Base-by-base conservation (phyloP, 129 eudicot species). In the Pseudognaphalium luteoalbum region DNA sequence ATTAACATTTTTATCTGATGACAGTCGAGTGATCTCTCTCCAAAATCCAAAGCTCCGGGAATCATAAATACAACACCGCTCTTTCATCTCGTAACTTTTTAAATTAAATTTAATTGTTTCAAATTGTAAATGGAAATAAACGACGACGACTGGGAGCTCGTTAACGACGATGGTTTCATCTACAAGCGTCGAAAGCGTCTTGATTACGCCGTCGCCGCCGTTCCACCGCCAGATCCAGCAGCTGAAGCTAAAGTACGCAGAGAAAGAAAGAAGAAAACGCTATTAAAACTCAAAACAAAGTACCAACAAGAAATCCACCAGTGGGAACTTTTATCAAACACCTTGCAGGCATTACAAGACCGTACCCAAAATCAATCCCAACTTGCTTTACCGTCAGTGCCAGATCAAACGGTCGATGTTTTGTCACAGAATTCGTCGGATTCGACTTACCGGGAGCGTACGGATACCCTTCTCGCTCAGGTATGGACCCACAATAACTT, bases 291-390 rank as follows among this genome's bases (percentile, higher is more conserved):
- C 51, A 93, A 75, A 71, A 74, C 80, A 1, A 88, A 70, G 82
- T 87, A 90, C 54, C 65, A 75, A 34, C 81, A 75, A 20, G 98
- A 93, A 73, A 85, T 88, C 51, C 61, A 7, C 34, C 90, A 72
- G 32, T 93, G 98, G 98, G 97, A 87, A 78, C 86, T 44, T 80
- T 77, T 93, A 71, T 87, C 96, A 74, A 93, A 87, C 89, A 84
- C 84, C 81, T 88, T 90, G 72, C 44, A 72, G 77, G 80, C 81
- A 32, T 72, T 85, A 78, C 81, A 81, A 65, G 65, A 81, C 11
- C 88, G 76, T 14, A 74, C 87, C 14, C 81, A 68, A 73, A 76
- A 58, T 30, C 85, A 71, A 29, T 47, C 54, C 70, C 66, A 33
- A 57, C 47, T 8, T 15, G 14, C 41, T 20, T 6, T 21, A 14